Percentiles rank a stretch among this genome's conserved stretches.
Evolutionary conservation across 2,329 filamentous ascomycete genomes (phyloP).

Genomic region (Pseudogymnoascus sp.): DNA sequence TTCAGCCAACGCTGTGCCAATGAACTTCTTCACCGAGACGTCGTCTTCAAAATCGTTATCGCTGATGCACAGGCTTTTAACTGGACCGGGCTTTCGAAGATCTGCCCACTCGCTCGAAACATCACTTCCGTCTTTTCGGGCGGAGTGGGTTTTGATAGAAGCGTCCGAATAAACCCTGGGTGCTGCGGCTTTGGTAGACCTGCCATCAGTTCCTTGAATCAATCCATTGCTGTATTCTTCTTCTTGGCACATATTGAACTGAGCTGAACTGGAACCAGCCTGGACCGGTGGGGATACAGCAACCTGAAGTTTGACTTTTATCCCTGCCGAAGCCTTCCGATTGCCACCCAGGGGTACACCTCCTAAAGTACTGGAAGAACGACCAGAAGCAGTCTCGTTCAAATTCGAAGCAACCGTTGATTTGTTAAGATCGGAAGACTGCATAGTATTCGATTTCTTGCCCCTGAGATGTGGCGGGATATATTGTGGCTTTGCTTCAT

Average conservation of each 20-base stretch:
- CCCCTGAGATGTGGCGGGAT: conserved; percentile 10
- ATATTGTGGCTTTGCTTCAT: neutral
- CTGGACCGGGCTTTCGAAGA: conserved; percentile 2
- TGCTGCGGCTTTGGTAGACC: neutral
- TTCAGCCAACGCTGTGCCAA: neutral
- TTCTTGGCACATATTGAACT: neutral
- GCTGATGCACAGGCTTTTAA: conserved; percentile 1
- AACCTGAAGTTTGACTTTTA: neutral
- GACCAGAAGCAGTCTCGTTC: neutral
- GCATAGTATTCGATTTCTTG: neutral
- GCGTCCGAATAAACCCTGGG: neutral
- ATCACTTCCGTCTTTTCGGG: neutral
- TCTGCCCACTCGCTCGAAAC: neutral
- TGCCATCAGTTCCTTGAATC: neutral
- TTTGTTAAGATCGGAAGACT: neutral
- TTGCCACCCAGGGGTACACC: neutral
- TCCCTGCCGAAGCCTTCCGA: neutral
- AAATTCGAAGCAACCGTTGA: neutral
- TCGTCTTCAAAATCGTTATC: neutral
- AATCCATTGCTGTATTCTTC: neutral
- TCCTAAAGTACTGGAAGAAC: neutral
- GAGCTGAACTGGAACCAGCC: neutral
- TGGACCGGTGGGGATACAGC: neutral
- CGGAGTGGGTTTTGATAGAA: neutral
- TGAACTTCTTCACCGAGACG: neutral